Evolutionary conservation across 78 protist genomes (phyloP).

Genomic region (Emiliania huxleyi): DNA sequence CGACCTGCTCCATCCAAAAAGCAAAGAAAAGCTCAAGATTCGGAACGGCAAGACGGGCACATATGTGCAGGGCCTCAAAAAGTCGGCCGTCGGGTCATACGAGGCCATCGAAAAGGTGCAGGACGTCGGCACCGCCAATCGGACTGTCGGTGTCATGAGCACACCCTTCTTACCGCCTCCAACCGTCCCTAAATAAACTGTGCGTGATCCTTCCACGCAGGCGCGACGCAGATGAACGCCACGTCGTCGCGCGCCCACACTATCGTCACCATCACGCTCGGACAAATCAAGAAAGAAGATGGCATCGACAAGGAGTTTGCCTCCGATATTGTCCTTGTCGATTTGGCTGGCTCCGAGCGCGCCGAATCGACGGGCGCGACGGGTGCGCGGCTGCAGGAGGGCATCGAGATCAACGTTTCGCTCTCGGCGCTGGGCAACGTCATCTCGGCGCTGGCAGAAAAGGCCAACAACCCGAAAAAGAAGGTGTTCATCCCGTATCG

Average conservation of each 20-base stretch:
- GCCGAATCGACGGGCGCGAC: constrained; percentile 51
- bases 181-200: too few species aligned
- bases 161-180: background rate
- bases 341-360: constrained; percentile 79
- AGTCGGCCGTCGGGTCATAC: constrained; percentile 20
- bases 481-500: constrained; percentile 55
- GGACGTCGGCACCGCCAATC: constrained; percentile 24
- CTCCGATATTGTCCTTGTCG: constrained; percentile 58
- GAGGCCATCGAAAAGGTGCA: background rate
- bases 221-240: constrained; percentile 85
- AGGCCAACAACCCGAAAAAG: background rate
- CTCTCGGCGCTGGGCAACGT: constrained; percentile 72
- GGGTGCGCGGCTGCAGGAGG: constrained; percentile 63
- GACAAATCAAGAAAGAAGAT: background rate
- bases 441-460: constrained; percentile 63
- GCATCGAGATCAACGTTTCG: constrained; percentile 61
- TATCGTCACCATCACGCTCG: constrained; percentile 73
- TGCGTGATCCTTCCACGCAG: too few species aligned
- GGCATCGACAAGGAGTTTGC: background rate
- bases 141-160: constrained; percentile 29
- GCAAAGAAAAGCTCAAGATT: background rate
- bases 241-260: constrained; percentile 83
- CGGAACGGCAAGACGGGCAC: background rate
- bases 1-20: constrained; percentile 58
- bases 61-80: background rate